Conservation (phyloP, 768 basidiomycete genomes). For the Termitomyces heimii region DNA sequence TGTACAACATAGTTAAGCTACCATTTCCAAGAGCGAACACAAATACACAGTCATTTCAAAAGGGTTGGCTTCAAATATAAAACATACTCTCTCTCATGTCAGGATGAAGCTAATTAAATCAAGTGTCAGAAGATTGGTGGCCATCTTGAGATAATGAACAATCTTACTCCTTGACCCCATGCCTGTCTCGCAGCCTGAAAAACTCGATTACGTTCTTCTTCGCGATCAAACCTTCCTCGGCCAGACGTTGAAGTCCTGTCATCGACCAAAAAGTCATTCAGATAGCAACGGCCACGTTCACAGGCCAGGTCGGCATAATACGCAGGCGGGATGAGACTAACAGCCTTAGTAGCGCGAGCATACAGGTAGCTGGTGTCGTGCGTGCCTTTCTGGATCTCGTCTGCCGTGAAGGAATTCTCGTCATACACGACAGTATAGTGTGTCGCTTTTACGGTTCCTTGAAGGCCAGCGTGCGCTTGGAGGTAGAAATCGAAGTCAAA, state of each 20-base stretch:
- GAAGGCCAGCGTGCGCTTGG: constrained; percentile 70
- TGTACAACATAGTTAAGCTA: background rate
- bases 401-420: constrained; percentile 61
- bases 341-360: constrained; percentile 78
- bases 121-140: background rate
- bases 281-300: constrained; percentile 70
- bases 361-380: constrained; percentile 69
- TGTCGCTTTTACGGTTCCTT: constrained; percentile 66
- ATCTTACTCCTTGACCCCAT: constrained; percentile 51
- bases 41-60: background rate
- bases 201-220: constrained; percentile 32
- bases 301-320: constrained; percentile 83
- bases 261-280: constrained; percentile 65
- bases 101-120: constrained; percentile 35
- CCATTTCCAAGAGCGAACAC: background rate
- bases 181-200: constrained; percentile 37
- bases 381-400: constrained; percentile 70
- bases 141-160: background rate
- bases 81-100: constrained; percentile 67
- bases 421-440: constrained; percentile 81
- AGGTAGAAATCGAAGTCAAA: constrained; percentile 66
- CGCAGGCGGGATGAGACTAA: constrained; percentile 74
- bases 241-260: constrained; percentile 35
- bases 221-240: constrained; percentile 25
- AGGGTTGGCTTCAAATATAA: constrained; percentile 46